Evolutionary conservation across 2,329 filamentous ascomycete species (phyloP).

Genomic region (Colletotrichum tropicicola): DNA sequence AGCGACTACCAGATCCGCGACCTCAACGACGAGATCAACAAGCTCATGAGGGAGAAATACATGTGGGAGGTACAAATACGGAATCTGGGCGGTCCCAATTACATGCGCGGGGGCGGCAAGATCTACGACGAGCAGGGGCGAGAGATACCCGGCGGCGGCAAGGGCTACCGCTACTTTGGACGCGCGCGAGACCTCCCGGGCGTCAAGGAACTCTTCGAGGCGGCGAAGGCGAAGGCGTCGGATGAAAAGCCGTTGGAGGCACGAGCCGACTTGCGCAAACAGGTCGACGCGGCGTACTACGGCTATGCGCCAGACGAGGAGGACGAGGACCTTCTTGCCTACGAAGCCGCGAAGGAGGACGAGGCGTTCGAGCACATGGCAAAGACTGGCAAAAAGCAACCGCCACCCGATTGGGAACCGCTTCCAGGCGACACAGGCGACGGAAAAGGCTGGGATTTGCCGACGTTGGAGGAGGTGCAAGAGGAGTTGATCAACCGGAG

Average conservation of each 20-base stretch:
- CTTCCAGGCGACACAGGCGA: slow-evolving; percentile 89
- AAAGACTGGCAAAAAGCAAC: slow-evolving; percentile 61
- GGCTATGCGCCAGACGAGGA: slow-evolving; percentile 95
- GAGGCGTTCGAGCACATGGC: slow-evolving; percentile 79
- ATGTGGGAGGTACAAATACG: slow-evolving; percentile 99
- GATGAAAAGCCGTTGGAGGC: slow-evolving; percentile 72
- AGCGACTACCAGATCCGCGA: slow-evolving; percentile 97
- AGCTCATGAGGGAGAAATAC: slow-evolving; percentile 98
- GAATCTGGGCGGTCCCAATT: slow-evolving; percentile 96
- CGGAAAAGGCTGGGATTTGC: slow-evolving; percentile 83
- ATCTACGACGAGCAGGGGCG: slow-evolving; percentile 79
- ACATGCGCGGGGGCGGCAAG: slow-evolving; percentile 79
- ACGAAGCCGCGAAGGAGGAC: slow-evolving; percentile 85
- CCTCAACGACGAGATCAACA: slow-evolving; percentile 99
- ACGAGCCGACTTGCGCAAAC: slow-evolving; percentile 74
- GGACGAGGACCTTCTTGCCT: slow-evolving; percentile 80
- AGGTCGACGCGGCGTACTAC: slow-evolving; percentile 94
- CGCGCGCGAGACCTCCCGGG: slow-evolving; percentile 89
- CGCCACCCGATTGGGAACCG: slow-evolving; percentile 80
- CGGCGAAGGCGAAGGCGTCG: slow-evolving; percentile 63
- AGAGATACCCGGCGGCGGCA: slow-evolving; percentile 79
- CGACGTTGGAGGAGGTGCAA: slow-evolving; percentile 91
- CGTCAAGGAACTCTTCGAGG: slow-evolving; percentile 95
- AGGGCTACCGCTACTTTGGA: slow-evolving; percentile 95
- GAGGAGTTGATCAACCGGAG: slow-evolving; percentile 89